Evolutionary conservation across 192 early-diverging fungal genomes (phyloP).

Genomic region (Chytriomyces sp.): DNA sequence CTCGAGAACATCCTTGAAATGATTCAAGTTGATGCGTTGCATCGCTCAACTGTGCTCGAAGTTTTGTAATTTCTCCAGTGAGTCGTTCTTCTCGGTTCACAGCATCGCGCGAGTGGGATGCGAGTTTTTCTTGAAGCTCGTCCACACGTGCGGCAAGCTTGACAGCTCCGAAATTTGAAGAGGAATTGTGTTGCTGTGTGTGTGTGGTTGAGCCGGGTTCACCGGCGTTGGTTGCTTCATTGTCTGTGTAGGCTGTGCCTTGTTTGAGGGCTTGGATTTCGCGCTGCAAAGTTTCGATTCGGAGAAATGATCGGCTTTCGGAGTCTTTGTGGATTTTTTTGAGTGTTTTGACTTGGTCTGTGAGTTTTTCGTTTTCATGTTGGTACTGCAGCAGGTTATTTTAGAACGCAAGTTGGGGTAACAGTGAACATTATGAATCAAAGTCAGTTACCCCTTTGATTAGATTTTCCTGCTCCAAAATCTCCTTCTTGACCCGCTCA

Average conservation of each 20-base stretch:
- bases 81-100: background rate
- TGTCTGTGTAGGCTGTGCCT: background rate
- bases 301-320: conserved; percentile 33
- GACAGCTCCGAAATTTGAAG: background rate
- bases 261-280: conserved; percentile 24
- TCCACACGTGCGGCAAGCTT: conserved; percentile 27
- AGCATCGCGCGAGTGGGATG: background rate
- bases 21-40: background rate
- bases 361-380: conserved; percentile 42
- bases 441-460: conserved; percentile 32
- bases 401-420: conserved; percentile 4
- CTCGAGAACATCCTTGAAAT: conserved; percentile 16
- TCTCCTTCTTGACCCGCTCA: conserved; percentile 28
- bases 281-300: conserved; percentile 33
- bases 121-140: conserved; percentile 22
- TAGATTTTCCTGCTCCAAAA: conserved; percentile 36
- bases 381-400: conserved; percentile 17
- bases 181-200: background rate
- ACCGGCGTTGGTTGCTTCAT: background rate
- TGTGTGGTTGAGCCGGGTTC: background rate
- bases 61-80: conserved; percentile 24
- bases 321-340: conserved; percentile 27
- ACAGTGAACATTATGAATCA: background rate
- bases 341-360: conserved; percentile 22
- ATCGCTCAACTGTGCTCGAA: conserved; percentile 30